Conservation (phyloP, 2,329 filamentous ascomycete genomes). For the Pseudonectria foliicola region DNA sequence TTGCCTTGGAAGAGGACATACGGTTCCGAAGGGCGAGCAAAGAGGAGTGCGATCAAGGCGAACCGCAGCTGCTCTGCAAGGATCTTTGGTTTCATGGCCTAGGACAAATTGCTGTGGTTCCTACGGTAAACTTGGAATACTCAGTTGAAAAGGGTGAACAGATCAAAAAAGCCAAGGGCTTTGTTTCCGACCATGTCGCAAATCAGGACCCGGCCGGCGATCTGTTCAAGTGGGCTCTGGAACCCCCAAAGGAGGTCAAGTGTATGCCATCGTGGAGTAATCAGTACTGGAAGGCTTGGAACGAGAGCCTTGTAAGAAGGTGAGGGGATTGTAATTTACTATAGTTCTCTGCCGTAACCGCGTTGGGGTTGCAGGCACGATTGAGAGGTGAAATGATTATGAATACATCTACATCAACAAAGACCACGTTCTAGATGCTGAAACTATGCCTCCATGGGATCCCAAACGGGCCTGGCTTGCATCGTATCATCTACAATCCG, state of each 20-base stretch:
- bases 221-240: slow-evolving; percentile 34
- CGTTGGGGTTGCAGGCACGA: no score
- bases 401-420: no score
- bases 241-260: slow-evolving; percentile 39
- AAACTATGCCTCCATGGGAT: no score
- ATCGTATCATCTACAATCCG: no score
- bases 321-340: no score
- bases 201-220: slow-evolving; percentile 21
- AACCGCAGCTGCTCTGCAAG: slow-evolving; percentile 48
- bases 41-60: slow-evolving; percentile 44
- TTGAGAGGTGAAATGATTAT: no score
- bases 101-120: slow-evolving; percentile 47
- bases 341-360: no score
- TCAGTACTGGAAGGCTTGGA: slow-evolving; percentile 35
- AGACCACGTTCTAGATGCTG: no score
- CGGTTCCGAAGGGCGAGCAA: slow-evolving; percentile 32
- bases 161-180: slow-evolving; percentile 45
- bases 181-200: slow-evolving; percentile 28
- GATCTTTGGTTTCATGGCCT: slow-evolving; percentile 45
- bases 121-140: slow-evolving; percentile 48
- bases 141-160: slow-evolving; percentile 32
- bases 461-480: no score
- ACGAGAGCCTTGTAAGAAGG: slow-evolving; percentile 1
- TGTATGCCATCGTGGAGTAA: slow-evolving; percentile 36
- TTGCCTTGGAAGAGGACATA: slow-evolving; percentile 35